Base-by-base conservation (phyloP, 805 yeast species). In the Brettanomyces sp. region DNA sequence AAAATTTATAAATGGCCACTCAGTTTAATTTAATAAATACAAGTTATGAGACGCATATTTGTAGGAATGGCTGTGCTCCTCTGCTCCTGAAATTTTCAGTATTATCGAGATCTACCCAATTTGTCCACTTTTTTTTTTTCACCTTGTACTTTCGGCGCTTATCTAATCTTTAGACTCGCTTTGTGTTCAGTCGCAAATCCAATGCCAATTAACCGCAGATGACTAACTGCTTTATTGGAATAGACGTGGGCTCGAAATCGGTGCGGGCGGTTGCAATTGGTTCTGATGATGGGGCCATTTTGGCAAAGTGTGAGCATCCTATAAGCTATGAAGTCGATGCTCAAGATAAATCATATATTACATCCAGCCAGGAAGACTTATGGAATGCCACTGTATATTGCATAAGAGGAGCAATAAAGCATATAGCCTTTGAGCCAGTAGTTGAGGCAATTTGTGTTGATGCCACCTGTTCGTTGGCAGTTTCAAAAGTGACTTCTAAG, bases 281-380 rank as follows among this genome's bases (percentile, higher is more conserved):
- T 30, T 9, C 34, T 21, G 37, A 42, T 9, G 22, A 24, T 5
- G 58, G 55, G 5, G 42, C 47, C 6, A 49, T 53, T 6, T 51
- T 60, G 39, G 47, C 50, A 1, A 52, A 50, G 37, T 55, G 70
- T 42, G 78, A 79, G 7, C 76, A 76, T 8, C 13, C 39, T 3
- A 30, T 39, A 5, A 13, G 34, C 7, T 43, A 39, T 35, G 12
- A 18, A 23, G 14, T 36, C 1, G 45, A 43, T 18, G 40, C 33
- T 11, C 11, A 9, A 4, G 41, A 43, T 28, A 11, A 11, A n/a
- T 22, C 36, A 5, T 43, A 43, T 35, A 36, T 43, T 23, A 37
- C 41, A 11, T 33, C 45, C 41, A 43, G 36, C 25, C 39, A 34
- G 21, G 11, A 13, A 8, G 45, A 43, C 21, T 40, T 43, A 13